Base-by-base conservation (phyloP, 2,329 filamentous ascomycete genomes). In the Sporothrix brasiliensis region DNA sequence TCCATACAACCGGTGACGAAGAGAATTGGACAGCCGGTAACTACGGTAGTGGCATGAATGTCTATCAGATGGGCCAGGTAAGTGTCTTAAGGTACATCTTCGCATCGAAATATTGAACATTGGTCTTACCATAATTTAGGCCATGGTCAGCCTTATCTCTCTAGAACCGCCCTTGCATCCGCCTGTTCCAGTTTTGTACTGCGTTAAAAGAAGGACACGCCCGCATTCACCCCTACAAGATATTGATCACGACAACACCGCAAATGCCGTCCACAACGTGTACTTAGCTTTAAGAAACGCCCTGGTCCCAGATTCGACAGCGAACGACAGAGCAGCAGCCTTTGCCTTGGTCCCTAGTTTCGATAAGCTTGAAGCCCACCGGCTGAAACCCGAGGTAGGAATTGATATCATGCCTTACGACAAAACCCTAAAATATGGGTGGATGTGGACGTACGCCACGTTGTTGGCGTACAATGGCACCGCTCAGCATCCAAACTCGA, bases 31-130 rank as follows among this genome's bases (percentile, higher is more conserved):
- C 70, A 1, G 63, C 67, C 2, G 70, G 70, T 19, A 66, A 69
- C 34, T 72, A 56, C 21, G 39, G 27, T 4, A 44, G 50, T 13
- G 19, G 44, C 14, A 58, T 39, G 44, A 73, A 73, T n/a, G 27
- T 70, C 14, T 73, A 41, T 14, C 72, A 71, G 30, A 61, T 71
- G 53, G 72, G 72, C 3, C 68, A 68, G 49, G 70, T 72, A 65
- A 39, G 54, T 58, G 24, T 39, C 41, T 44, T 50, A 16, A 7
- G 21, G 16, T 10, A 50, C 19, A 9, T 10, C 49, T 49, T 16
- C 14, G 14, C 13, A n/a, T 19, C 16, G 19, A 19, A n/a, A 30
- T 41, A 16, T 49, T 16, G 9, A 16, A 30, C 60, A 16, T 49
- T 16, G 9, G 1, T 44, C 52, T 53, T 21, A 24, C 56, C 10